Evolutionary conservation across 257 asterid genomes (phyloP).

Genomic region (Solanum sparsipilum): DNA sequence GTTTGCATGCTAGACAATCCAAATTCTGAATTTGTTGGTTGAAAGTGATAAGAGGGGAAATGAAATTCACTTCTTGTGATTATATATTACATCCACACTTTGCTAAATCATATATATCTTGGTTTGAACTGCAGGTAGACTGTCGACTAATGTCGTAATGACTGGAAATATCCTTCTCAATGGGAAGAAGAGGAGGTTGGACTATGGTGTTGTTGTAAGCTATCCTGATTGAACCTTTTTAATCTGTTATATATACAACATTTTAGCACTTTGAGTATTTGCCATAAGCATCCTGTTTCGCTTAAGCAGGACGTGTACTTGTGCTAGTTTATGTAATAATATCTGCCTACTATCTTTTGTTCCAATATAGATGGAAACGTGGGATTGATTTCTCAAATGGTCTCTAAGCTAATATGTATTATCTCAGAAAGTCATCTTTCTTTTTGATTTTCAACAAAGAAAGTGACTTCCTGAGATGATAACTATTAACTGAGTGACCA

Average conservation of each 20-base stretch:
- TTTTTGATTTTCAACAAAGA: neutral
- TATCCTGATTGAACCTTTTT: neutral
- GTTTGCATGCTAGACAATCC: neutral
- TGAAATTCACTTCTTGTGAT: neutral
- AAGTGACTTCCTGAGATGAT: too few species aligned
- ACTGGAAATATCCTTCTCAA: slow-evolving; percentile 78
- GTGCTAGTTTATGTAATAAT: neutral
- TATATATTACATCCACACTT: neutral
- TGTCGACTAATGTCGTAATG: slow-evolving; percentile 78
- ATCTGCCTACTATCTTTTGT: neutral
- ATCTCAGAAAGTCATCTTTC: neutral
- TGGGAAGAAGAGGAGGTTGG: slow-evolving; percentile 69
- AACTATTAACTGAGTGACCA: neutral
- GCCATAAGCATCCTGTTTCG: neutral
- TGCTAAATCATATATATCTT: neutral
- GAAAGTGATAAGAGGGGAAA: neutral
- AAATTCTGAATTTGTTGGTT: neutral
- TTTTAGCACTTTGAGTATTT: neutral
- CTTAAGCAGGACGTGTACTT: neutral
- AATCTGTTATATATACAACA: neutral
- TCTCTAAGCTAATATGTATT: neutral
- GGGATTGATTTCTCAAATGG: neutral
- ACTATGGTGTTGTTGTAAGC: slow-evolving; percentile 84
- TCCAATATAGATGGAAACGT: neutral
- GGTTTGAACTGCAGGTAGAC: slow-evolving; percentile 50